Percentiles rank a stretch among this genome's conserved stretches.
Evolutionary conservation across 208 protist species (phyloP).

Genomic region (Leishmania aethiopica): DNA sequence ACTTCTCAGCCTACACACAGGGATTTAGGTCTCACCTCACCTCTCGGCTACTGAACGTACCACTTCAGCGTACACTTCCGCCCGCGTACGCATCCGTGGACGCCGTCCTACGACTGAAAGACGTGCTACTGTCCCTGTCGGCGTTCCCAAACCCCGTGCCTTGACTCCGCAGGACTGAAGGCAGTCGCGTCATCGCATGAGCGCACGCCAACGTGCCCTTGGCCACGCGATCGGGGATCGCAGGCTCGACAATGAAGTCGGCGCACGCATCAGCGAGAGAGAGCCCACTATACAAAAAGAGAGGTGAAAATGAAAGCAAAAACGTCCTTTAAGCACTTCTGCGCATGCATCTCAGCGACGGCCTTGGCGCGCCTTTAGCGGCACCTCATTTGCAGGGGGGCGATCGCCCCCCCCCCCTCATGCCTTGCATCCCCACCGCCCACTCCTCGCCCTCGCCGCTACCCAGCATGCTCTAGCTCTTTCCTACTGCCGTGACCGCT

Average conservation of each 20-base stretch:
- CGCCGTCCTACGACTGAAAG: background rate
- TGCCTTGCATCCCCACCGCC: background rate
- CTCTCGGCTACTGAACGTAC: background rate
- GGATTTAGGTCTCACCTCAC: background rate
- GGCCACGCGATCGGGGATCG: background rate
- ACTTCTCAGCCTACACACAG: background rate
- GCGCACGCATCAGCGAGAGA: background rate
- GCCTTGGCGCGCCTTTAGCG: background rate
- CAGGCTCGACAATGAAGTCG: background rate
- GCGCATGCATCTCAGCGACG: background rate
- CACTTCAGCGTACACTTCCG: background rate
- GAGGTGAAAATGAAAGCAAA: background rate
- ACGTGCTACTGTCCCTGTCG: background rate
- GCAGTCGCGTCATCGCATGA: background rate
- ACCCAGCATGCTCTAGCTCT: background rate
- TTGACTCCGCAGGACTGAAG: background rate
- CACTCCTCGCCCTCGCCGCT: background rate
- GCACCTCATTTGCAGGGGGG: background rate
- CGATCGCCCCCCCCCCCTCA: background rate
- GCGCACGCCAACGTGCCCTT: background rate
- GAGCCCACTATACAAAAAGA: background rate
- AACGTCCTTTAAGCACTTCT: background rate
- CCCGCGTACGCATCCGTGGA: background rate
- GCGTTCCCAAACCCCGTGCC: background rate
- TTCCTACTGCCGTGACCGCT: background rate